A percentile compares a stretch with the other conserved stretches of the same genome.
phyloP scores from a whole-genome alignment of 2,329 filamentous ascomycete species.

The Pseudocercospora musae region DNA sequence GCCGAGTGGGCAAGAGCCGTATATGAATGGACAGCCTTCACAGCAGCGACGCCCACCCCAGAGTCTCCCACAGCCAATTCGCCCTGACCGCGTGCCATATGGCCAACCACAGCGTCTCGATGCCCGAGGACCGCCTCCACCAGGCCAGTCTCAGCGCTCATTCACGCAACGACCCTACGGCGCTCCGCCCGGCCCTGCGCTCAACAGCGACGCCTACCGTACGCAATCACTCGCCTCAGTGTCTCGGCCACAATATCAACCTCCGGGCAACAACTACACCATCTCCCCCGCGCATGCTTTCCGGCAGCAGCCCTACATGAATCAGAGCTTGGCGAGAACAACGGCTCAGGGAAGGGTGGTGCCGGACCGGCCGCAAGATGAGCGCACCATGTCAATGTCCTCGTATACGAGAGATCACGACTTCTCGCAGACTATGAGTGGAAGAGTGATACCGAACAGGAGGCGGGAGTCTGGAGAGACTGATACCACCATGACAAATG shows the following conservation, averaged over 20 bases:
- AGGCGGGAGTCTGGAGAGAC: conserved; percentile 53
- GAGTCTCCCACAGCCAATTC: conserved; percentile 58
- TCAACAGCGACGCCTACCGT: conserved; percentile 81
- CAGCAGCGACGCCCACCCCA: conserved; percentile 43
- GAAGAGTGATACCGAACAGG: conserved; percentile 81
- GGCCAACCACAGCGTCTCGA: conserved; percentile 70
- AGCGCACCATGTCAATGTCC: conserved; percentile 94
- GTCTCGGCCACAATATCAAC: conserved; percentile 69
- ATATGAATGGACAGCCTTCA: conserved; percentile 34
- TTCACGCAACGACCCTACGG: conserved; percentile 33
- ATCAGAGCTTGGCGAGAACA: conserved; percentile 63
- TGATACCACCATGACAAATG: conserved; percentile 29
- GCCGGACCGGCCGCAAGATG: conserved; percentile 78
- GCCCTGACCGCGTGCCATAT: conserved; percentile 66
- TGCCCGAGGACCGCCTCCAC: conserved; percentile 50
- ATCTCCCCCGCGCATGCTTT: conserved; percentile 68
- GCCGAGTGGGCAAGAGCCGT: conserved; percentile 32
- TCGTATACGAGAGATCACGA: conserved; percentile 74
- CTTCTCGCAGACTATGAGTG: conserved; percentile 85
- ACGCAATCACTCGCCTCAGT: conserved; percentile 87
- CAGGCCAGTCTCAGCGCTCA: conserved; percentile 44
- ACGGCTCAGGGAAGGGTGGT: conserved; percentile 90
- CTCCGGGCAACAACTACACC: conserved; percentile 58
- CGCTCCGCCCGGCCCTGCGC: conserved; percentile 51
- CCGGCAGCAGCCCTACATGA: conserved; percentile 72